These are phyloP conservation scores for Candida xyloterini DNA, from an alignment of 805 yeast genomes.

Conservation along the genomic window DNA sequence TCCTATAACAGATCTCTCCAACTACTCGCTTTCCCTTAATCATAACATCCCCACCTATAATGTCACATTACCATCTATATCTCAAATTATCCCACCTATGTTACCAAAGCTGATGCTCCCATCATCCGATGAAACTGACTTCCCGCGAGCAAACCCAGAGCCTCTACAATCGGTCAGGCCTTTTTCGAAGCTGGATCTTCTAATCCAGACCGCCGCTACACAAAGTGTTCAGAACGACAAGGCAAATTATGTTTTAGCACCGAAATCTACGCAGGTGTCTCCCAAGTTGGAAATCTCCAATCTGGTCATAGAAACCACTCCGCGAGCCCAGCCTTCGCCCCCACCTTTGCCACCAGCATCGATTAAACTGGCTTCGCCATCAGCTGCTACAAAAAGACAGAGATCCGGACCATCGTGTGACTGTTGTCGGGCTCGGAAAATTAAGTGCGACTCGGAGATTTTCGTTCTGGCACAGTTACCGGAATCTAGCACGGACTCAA, in stretches of 20 bases:
- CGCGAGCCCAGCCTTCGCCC: neutral
- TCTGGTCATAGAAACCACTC: constrained; percentile 12
- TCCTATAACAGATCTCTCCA: constrained; percentile 30
- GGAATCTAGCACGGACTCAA: neutral
- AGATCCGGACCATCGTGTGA: constrained; percentile 76
- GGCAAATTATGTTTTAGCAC: constrained; percentile 4
- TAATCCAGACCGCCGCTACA: constrained; percentile 32
- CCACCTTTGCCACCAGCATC: constrained; percentile 11
- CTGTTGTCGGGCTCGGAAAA: constrained; percentile 63
- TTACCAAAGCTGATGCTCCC: constrained; percentile 9
- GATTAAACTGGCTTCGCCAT: constrained; percentile 34
- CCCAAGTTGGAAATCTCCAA: constrained; percentile 24
- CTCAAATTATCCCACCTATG: constrained; percentile 2
- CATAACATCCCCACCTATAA: constrained; percentile 29
- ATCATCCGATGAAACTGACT: neutral
- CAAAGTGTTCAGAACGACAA: constrained; percentile 2
- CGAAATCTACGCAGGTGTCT: constrained; percentile 16
- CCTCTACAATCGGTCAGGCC: constrained; percentile 2
- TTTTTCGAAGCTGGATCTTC: constrained; percentile 28
- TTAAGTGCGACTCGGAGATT: constrained; percentile 70
- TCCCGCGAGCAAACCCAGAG: constrained; percentile 3
- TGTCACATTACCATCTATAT: constrained; percentile 16
- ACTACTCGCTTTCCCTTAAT: constrained; percentile 30
- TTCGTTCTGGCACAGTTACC: constrained; percentile 28
- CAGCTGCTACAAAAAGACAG: constrained; percentile 44